Base-by-base conservation (phyloP, 805 yeast genomes). In the Brettanomyces anomalus region DNA sequence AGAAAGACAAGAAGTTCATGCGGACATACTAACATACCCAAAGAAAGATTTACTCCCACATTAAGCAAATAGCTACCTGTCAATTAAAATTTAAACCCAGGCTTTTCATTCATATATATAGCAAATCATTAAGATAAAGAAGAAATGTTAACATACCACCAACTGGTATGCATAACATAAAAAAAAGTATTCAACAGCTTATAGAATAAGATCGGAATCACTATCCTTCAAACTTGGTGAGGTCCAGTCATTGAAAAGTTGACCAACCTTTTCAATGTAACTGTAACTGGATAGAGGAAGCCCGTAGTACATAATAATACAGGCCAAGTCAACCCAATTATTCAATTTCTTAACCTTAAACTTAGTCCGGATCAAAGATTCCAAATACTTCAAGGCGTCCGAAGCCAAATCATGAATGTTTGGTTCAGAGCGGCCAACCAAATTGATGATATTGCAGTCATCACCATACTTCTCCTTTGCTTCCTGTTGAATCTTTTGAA, bases 211-310 rank as follows among this genome's bases (percentile, higher is more conserved):
- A 7, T n/a, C 21, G 6, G 15, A 32, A n/a, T 32, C 34, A 26
- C 6, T 15, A 11, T 37, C 40, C 5, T 24, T 37, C 10, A 37
- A 17, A 15, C 34, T 37, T 26, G 41, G 36, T 11, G 41, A 32
- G 8, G 41, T 39, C 36, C 36, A 39, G 17, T 39, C 41, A n/a
- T 32, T 20, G 18, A 39, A 21, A n/a, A 30, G 15, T 14, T 39
- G 14, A 21, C 36, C 36, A 14, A 36, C 19, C 28, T 32, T 20
- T 16, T 32, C 41, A 18, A 39, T 31, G 3, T 26, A 39, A 5
- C 31, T 28, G 30, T 39, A 39, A 10, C 30, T 18, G 11, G 14
- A 15, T 15, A 39, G 30, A 19, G 41, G 41, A 13, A 31, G 36
- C 5, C 15, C 30, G 41, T 39, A 39, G 41, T 39, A 39, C n/a